Conservation (phyloP, 148 eudicot genomes). For the Bassia scoparia region DNA sequence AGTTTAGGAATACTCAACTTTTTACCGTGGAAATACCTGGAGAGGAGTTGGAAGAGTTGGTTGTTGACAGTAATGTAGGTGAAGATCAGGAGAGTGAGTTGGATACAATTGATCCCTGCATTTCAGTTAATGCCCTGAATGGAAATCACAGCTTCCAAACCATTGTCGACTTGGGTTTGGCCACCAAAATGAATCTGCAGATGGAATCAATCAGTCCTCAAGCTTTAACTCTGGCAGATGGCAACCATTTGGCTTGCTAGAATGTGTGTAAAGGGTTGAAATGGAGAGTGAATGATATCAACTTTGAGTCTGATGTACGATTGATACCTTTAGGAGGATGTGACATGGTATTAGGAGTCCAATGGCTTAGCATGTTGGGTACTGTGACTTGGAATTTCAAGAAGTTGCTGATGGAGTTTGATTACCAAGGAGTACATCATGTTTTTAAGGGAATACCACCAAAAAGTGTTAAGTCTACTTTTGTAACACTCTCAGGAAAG, state of each 20-base stretch:
- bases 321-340: neutral
- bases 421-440: neutral
- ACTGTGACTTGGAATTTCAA: neutral
- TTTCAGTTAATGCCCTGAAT: no score
- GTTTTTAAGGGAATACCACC: neutral
- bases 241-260: neutral
- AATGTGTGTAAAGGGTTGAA: neutral
- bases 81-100: no score
- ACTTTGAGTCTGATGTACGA: neutral
- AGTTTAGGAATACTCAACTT: no score
- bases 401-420: neutral
- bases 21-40: no score
- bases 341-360: neutral
- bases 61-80: no score
- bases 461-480: neutral
- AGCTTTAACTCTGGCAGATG: slow-evolving; percentile 4
- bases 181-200: no score
- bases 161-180: neutral
- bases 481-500: neutral
- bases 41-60: no score
- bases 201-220: neutral
- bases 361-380: neutral
- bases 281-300: neutral
- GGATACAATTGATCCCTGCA: no score
- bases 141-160: no score